A percentile compares a stretch with the other conserved stretches of the same genome.
phyloP scores from a whole-genome alignment of 192 early-diverging fungal genomes.

The Backusella australiensis region DNA sequence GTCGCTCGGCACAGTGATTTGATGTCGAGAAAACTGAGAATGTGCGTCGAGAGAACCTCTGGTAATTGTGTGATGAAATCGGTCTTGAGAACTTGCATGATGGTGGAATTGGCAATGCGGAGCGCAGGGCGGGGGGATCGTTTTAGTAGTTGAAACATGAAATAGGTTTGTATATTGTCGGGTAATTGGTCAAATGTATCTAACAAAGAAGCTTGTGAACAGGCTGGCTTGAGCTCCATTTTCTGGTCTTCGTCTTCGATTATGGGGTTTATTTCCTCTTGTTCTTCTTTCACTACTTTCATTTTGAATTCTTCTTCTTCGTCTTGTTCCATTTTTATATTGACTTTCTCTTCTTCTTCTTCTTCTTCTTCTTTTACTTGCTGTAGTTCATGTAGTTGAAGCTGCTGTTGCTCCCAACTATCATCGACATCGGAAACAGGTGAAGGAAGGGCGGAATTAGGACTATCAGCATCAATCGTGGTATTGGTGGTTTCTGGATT shows the following conservation, averaged over 20 bases:
- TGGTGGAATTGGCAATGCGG: constrained; percentile 81
- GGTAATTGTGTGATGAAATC: constrained; percentile 83
- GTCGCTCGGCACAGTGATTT: constrained; percentile 72
- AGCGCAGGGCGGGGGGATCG: constrained; percentile 68
- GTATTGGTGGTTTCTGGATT: constrained; percentile 33
- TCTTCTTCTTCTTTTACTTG: background rate
- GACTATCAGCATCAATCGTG: constrained; percentile 19
- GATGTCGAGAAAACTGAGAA: constrained; percentile 85
- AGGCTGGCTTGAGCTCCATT: background rate
- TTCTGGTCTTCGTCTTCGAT: background rate
- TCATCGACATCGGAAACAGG: constrained; percentile 46
- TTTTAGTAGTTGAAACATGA: constrained; percentile 86
- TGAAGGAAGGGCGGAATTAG: constrained; percentile 46
- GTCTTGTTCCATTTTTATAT: background rate
- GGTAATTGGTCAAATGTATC: constrained; percentile 81
- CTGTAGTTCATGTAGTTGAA: background rate
- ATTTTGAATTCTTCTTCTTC: background rate
- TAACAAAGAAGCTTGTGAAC: constrained; percentile 21
- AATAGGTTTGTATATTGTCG: constrained; percentile 77
- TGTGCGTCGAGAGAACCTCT: constrained; percentile 61
- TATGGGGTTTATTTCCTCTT: background rate
- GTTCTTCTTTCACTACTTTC: background rate
- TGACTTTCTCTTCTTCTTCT: background rate
- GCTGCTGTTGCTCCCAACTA: constrained; percentile 3
- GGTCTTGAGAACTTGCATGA: constrained; percentile 83